Base-by-base conservation (phyloP, 192 early-diverging fungal species). In the Coemansia sp. region DNA sequence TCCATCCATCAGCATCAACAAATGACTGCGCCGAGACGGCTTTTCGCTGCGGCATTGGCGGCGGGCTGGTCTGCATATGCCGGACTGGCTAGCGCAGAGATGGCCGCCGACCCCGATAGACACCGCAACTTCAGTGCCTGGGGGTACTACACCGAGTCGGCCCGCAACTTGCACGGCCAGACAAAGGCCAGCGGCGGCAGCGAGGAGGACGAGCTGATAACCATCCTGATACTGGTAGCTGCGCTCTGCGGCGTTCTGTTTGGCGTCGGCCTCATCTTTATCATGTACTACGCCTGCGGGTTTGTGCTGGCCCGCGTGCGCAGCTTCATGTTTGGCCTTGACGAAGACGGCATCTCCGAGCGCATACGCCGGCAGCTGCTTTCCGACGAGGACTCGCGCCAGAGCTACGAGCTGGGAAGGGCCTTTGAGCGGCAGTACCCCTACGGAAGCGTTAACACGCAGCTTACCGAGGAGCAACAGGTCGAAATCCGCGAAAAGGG, bases 401-500 rank as follows among this genome's bases (percentile, higher is more conserved):
- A 83, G 61, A 83, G 73, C 60, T 80, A 83, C 59, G 82, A 83
- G 62, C 69, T 79, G 25, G 76, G 62, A 14, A 67, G 72, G 55
- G 90, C 84, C 24, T 92, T 84, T 70, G 88, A 92, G 80, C 75
- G 82, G 34, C 82, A 83, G 27, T 75, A 89, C 61, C 90, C 90
- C 11, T 89, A 88, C 29, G 85, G 87, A 49, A 89, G 88, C 67
- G 68, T 89, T n/a, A 71, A 85, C 58, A 92, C 90, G 13, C 84
- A 89, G 59, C 85, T 92, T 24, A 90, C 90, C 7, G 58, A 86
- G 27, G 85, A 87, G 47, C 90, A 92, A 71, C 85, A 87, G 61
- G 74, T 85, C 46, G 85, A 85, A 28, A 90, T 92, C 61, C 86
- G 88, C 61, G 90, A 92, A 67, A 89, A 89, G 73, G 90, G 90